These are phyloP conservation scores for Eurotiales sp. DNA, from an alignment of 2,329 filamentous ascomycete genomes.

Conservation along the genomic window DNA sequence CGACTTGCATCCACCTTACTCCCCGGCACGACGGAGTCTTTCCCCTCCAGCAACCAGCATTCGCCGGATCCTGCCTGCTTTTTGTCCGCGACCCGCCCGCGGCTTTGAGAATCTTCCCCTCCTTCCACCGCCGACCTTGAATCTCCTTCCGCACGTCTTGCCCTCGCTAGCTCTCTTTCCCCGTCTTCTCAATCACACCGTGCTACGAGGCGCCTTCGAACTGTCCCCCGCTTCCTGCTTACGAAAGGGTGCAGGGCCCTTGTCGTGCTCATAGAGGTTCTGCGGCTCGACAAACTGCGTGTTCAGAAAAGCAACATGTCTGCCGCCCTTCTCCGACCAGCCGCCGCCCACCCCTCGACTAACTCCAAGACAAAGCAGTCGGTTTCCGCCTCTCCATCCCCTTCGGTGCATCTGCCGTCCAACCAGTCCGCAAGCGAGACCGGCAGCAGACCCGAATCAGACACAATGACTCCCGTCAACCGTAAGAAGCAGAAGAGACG, in stretches of 20 bases:
- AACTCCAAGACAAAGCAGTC: constrained; percentile 5
- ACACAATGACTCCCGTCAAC: constrained; percentile 58
- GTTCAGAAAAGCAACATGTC: constrained; percentile 16
- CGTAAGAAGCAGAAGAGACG: constrained; percentile 94
- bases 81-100: constrained; percentile 13
- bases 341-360: not conserved
- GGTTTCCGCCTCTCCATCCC: not conserved
- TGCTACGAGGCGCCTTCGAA: not conserved
- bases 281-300: constrained; percentile 2
- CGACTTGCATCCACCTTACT: not conserved
- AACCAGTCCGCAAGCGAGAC: constrained; percentile 7
- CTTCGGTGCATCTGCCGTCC: not conserved
- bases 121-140: constrained; percentile 12
- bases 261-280: constrained; percentile 12
- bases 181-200: not conserved
- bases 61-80: constrained; percentile 9
- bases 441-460: constrained; percentile 14
- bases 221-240: not conserved
- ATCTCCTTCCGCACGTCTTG: constrained; percentile 1
- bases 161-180: not conserved
- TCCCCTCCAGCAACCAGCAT: not conserved
- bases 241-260: not conserved
- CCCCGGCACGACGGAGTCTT: not conserved
- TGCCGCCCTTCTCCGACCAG: constrained; percentile 12
- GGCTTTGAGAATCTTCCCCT: constrained; percentile 13